These are phyloP conservation scores for Oryza rufipogon DNA, from an alignment of 176 grass and related monocot genomes.

Conservation along the genomic window DNA sequence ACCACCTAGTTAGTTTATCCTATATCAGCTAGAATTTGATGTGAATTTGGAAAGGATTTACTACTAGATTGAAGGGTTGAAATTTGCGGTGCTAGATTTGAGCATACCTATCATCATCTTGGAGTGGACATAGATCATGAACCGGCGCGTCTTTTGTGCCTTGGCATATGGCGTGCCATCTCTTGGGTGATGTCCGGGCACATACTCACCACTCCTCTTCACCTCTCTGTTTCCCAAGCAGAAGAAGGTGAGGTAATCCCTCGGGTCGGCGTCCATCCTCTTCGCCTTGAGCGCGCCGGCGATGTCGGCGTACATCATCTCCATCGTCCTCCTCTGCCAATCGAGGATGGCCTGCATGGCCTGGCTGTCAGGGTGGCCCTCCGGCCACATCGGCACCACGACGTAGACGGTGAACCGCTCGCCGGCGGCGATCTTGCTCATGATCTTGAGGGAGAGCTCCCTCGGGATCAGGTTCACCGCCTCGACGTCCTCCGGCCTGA, in stretches of 20 bases:
- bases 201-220: constrained; percentile 51
- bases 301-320: constrained; percentile 55
- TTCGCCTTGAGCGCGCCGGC: constrained; percentile 15
- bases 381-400: constrained; percentile 93
- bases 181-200: constrained; percentile 20
- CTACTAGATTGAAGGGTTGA: no score
- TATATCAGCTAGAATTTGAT: no score
- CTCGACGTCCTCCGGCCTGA: constrained; percentile 62
- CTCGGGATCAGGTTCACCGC: constrained; percentile 75
- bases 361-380: constrained; percentile 63
- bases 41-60: no score
- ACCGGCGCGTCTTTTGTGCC: constrained; percentile 72
- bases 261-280: constrained; percentile 37
- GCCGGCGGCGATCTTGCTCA: constrained; percentile 90
- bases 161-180: constrained; percentile 58
- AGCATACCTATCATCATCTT: constrained; percentile 97
- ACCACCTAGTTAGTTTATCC: no score
- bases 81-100: background rate
- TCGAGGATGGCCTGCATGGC: constrained; percentile 79
- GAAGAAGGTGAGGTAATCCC: constrained; percentile 59
- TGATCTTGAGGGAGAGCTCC: constrained; percentile 81
- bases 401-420: constrained; percentile 74
- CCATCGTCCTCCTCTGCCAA: constrained; percentile 95
- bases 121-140: constrained; percentile 96
- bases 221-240: constrained; percentile 76